Conservation (phyloP, 2,329 filamentous ascomycete genomes). For the Amauroascus verrucosus region DNA sequence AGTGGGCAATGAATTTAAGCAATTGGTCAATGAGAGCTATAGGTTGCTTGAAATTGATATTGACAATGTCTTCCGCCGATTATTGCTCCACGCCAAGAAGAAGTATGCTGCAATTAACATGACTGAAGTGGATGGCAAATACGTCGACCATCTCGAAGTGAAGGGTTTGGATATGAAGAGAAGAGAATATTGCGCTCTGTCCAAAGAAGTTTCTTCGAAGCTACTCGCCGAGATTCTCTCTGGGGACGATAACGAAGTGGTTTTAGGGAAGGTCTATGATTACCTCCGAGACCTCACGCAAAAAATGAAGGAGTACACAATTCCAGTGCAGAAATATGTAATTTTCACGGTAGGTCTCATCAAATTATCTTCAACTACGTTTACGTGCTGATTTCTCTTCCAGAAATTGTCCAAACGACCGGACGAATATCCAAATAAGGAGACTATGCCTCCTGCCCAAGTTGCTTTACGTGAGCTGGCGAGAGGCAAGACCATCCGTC, state of each 20-base stretch:
- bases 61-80: constrained; percentile 89
- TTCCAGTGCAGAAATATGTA: constrained; percentile 80
- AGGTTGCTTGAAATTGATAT: constrained; percentile 93
- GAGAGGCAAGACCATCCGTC: constrained; percentile 76
- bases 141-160: constrained; percentile 88
- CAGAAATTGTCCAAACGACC: constrained; percentile 86
- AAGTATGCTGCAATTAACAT: constrained; percentile 98
- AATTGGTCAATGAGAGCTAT: constrained; percentile 87
- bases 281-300: constrained; percentile 74
- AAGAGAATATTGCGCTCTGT: constrained; percentile 89
- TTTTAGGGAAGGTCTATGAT: constrained; percentile 83
- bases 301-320: constrained; percentile 71
- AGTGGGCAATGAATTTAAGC: constrained; percentile 91
- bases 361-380: neutral
- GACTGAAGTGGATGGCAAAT: constrained; percentile 78
- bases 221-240: constrained; percentile 92
- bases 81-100: constrained; percentile 94
- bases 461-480: constrained; percentile 82
- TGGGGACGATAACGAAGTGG: constrained; percentile 79
- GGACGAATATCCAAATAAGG: constrained; percentile 84
- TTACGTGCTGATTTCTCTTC: constrained; percentile 13
- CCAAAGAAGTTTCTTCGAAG: constrained; percentile 84
- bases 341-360: constrained; percentile 65
- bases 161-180: constrained; percentile 98
- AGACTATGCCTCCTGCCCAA: constrained; percentile 93